Conservation (phyloP, 2,329 filamentous ascomycete species). For the Ciborinia camelliae region DNA sequence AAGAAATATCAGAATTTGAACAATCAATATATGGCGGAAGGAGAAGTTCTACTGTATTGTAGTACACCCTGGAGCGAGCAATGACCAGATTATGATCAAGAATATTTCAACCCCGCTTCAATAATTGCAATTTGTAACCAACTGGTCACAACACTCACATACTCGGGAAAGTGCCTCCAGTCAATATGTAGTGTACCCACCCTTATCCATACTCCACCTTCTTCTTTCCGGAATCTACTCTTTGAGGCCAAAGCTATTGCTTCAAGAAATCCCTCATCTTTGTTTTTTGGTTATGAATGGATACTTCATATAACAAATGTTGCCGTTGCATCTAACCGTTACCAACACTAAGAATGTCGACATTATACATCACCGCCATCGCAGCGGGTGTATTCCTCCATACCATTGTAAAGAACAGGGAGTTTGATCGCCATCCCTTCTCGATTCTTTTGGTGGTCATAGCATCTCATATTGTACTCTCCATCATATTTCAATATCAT, state of each 20-base stretch:
- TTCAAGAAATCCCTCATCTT: background rate
- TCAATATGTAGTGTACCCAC: background rate
- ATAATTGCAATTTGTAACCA: background rate
- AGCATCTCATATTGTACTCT: background rate
- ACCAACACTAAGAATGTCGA: background rate
- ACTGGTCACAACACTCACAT: background rate
- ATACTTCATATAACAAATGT: no score
- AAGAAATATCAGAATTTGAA: no score
- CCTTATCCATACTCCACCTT: background rate
- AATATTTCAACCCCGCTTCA: background rate
- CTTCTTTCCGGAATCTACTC: no score
- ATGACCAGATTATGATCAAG: background rate
- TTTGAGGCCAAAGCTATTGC: background rate
- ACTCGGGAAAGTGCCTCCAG: background rate
- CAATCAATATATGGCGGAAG: no score
- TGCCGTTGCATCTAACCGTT: background rate
- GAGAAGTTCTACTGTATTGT: no score
- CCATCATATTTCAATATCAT: background rate
- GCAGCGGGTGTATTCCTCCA: background rate
- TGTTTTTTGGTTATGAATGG: background rate
- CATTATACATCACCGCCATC: background rate
- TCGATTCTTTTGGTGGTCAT: background rate
- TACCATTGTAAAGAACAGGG: background rate
- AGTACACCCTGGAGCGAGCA: background rate
- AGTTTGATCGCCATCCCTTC: conserved; percentile 1